Base-by-base conservation (phyloP, 1,284 basidiomycete species). In the Cystobasidium sp. region DNA sequence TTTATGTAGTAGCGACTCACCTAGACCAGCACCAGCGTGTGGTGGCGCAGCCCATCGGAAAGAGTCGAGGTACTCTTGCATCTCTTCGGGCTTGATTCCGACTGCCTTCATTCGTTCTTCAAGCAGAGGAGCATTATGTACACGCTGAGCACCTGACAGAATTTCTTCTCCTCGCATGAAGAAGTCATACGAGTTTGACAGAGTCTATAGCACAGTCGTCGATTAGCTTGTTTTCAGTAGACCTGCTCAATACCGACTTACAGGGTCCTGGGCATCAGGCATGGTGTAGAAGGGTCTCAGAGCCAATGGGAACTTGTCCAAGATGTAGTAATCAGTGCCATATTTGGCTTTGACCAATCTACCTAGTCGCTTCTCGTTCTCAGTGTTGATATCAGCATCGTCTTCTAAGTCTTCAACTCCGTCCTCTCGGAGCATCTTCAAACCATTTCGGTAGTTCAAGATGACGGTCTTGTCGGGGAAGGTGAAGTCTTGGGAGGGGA, bases 81-180 rank as follows among this genome's bases (percentile, higher is more conserved):
- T 94, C 96, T 97, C 82, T 8, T 78, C 75, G 44, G 79, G 78
- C 67, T 80, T 76, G 76, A 80, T 79, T 1, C 79, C 79, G 62
- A 75, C 77, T 22, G 47, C 55, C 66, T 74, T 73, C 76, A 80
- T 80, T 52, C 77, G 67, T 73, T 78, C 71, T 56, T 87, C 87
- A 75, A 99, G 88, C 76, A 96, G 85, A 16, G 84, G 84, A 6
- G 96, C 88, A 80, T 98, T 94, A 84, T 99, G 97, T 18, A 80
- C 77, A 92, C 88, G 75, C 83, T 99, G 96, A 20, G 96, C 96
- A 18, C 96, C 96, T 1, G 94, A 97, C 41, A 99, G 86, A 80
- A 99, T 98, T 84, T 99, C 96, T 84, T 99, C 94, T 14, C 96
- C 96, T 52, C 96, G 89, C 94, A 99, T 97, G 88, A 99, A 98